Conservation (phyloP, 164 flowering plant species). For the Berberis thunbergii region DNA sequence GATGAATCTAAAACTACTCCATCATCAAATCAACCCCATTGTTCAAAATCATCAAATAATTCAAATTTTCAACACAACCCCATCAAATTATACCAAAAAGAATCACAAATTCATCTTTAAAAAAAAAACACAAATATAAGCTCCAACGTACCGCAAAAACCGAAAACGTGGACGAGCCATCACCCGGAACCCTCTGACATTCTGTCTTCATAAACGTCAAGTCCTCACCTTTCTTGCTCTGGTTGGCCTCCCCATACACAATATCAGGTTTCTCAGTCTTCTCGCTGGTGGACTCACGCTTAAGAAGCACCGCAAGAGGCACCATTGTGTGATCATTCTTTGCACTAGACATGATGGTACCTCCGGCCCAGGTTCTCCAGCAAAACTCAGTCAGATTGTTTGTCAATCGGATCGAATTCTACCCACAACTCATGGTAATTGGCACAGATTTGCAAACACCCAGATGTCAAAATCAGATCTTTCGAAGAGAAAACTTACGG, state of each 20-base stretch:
- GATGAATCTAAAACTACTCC: too few species aligned
- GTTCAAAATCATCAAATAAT: too few species aligned
- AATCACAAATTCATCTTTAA: not conserved
- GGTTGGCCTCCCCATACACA: constrained; percentile 65
- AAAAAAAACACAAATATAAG: not conserved
- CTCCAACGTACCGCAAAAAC: constrained; percentile 64
- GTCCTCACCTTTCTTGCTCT: constrained; percentile 98
- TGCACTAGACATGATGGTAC: not conserved
- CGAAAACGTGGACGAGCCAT: constrained; percentile 73
- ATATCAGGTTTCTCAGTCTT: constrained; percentile 82
- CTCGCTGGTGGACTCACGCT: constrained; percentile 73
- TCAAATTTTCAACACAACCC: too few species aligned
- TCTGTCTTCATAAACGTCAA: constrained; percentile 72
- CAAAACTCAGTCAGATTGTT: too few species aligned
- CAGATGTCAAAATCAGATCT: not conserved
- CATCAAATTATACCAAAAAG: not conserved
- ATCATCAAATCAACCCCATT: too few species aligned
- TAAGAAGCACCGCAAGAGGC: constrained; percentile 76
- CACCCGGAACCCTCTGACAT: constrained; percentile 67
- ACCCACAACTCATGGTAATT: not conserved
- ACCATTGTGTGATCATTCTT: constrained; percentile 31
- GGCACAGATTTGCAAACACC: not conserved
- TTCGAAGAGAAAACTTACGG: not conserved
- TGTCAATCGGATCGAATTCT: too few species aligned
- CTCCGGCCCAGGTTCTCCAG: too few species aligned